phyloP scores from a whole-genome alignment of 495 filamentous ascomycete genomes.

The Xylaria cubensis region DNA sequence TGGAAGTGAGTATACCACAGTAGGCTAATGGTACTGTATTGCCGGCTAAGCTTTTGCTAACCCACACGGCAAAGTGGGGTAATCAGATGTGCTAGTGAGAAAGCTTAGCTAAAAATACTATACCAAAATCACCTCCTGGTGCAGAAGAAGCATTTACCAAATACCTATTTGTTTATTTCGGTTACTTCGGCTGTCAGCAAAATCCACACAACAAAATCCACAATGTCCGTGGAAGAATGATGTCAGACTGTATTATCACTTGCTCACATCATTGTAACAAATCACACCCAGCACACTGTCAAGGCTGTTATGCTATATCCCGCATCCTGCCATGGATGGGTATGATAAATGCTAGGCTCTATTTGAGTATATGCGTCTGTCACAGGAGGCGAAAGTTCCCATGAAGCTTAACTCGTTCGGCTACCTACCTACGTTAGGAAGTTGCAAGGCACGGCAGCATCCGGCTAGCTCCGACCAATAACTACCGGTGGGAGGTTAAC shows the following conservation, averaged over 20 bases:
- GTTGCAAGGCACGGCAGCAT: constrained; percentile 9
- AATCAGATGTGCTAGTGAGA: background rate
- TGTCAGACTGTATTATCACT: constrained; percentile 6
- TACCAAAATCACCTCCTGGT: background rate
- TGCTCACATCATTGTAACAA: background rate
- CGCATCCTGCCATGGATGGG: background rate
- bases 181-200: constrained; percentile 2
- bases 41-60: constrained; percentile 1
- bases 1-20: no score
- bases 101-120: background rate
- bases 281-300: no score
- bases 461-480: background rate
- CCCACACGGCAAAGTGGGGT: background rate
- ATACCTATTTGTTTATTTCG: background rate
- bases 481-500: background rate
- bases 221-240: background rate
- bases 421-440: constrained; percentile 7
- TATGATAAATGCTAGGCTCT: background rate
- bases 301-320: no score
- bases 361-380: background rate
- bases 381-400: background rate
- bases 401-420: constrained; percentile 2
- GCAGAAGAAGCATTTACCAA: background rate
- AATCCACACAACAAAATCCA: background rate
- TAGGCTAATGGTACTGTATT: background rate